Base-by-base conservation (phyloP, 768 basidiomycete genomes). In the Hortiboletus flavorubellus region DNA sequence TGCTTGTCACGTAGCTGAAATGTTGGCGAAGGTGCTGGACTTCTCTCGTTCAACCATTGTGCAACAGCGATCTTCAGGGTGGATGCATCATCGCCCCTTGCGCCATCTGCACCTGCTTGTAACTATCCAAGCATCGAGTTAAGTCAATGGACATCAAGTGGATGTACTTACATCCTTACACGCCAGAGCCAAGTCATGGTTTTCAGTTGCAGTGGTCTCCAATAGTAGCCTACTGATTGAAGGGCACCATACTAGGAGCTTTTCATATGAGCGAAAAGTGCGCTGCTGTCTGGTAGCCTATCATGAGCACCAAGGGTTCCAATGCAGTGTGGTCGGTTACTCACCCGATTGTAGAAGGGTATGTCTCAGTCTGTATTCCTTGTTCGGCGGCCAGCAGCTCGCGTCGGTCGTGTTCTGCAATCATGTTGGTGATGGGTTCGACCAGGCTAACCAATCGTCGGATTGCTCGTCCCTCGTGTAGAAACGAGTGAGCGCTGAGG, bases 21-120 rank as follows among this genome's bases (percentile, higher is more conserved):
- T 7, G 31, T 31, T 0, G 53, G 52, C 3, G 41, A 18, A 9
- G 49, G 46, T 15, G n/a, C n/a, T 23, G 52, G 50, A 3, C 1
- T 4, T 0, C 21, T 30, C 21, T 37, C 21, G 0, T 48, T 54
- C 8, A 63, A 18, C 61, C 59, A 63, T 3, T 16, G 11, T 2
- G 33, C 44, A 0, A 58, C 23, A 0, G 15, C 6, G 1, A 3
- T 8, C 56, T 63, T 63, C 48, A 63, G 10, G 1, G 4, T 18
- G 16, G 29, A 16, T 8, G 53, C 35, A 21, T 63, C 54, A n/a
- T 63, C 54, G 0, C 59, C 53, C 1, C 40, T 23, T 2, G 59
- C 56, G 1, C 44, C 35, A 48, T 63, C 53, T 4, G 56, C 41
- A 5, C 59, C 61, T 41, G 40, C 46, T 10, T 51, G 44, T 10